Evolutionary conservation across 2,329 filamentous ascomycete genomes (phyloP).

Genomic region (Penicillium sp.): DNA sequence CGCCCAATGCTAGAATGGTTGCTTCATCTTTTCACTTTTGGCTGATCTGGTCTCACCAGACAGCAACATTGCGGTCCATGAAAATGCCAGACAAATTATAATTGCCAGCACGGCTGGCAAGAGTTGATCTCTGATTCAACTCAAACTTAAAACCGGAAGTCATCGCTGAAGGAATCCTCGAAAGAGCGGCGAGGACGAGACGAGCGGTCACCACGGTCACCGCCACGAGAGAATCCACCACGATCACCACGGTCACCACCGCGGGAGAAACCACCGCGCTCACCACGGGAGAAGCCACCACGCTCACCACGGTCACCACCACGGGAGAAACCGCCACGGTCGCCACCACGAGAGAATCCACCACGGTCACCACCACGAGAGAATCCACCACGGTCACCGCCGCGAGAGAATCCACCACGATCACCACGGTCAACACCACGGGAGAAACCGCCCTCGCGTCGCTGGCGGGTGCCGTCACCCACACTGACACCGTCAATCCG

Average conservation of each 20-base stretch:
- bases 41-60: neutral
- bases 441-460: slow-evolving; percentile 3
- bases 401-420: neutral
- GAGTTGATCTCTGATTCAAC: neutral
- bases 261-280: neutral
- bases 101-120: neutral
- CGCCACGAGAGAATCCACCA: slow-evolving; percentile 7
- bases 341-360: slow-evolving; percentile 1
- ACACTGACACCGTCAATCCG: slow-evolving; percentile 26
- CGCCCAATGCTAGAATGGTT: slow-evolving; percentile 28
- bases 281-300: slow-evolving; percentile 1
- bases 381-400: neutral
- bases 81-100: neutral
- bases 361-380: neutral
- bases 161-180: neutral
- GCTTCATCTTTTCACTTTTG: slow-evolving; percentile 14
- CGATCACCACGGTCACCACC: neutral
- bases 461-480: neutral
- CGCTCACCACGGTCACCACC: neutral
- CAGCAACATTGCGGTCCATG: neutral
- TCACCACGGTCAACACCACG: neutral
- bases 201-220: slow-evolving; percentile 3
- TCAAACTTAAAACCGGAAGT: slow-evolving; percentile 10
- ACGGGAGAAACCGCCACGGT: slow-evolving; percentile 1
- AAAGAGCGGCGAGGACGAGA: slow-evolving; percentile 3